Evolutionary conservation across 2,329 filamentous ascomycete genomes (phyloP).

Genomic region (Ceratocystiopsis minuta): DNA sequence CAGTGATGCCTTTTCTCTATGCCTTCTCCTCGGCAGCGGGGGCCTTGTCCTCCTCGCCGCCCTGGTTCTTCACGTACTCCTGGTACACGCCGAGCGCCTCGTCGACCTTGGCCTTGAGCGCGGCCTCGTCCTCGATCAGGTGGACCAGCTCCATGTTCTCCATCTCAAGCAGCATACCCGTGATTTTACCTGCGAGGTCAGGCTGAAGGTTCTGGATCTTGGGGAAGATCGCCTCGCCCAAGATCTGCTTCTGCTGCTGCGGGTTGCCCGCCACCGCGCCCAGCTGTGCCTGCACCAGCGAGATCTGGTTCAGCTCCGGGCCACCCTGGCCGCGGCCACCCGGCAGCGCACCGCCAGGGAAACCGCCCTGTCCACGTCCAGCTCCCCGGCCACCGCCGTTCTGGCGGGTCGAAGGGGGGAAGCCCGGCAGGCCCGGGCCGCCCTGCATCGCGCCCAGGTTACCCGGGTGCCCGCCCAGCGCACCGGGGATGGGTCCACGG

Average conservation of each 20-base stretch:
- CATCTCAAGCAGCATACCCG: slow-evolving; percentile 99
- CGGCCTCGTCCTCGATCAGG: slow-evolving; percentile 80
- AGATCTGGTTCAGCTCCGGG: slow-evolving; percentile 22
- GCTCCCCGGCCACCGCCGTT: slow-evolving; percentile 23
- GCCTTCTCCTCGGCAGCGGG: slow-evolving; percentile 30
- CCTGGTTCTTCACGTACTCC: slow-evolving; percentile 89
- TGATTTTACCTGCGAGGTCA: slow-evolving; percentile 96
- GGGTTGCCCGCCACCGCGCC: slow-evolving; percentile 29
- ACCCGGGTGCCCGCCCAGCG: slow-evolving; percentile 22
- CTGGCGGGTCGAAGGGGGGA: slow-evolving; percentile 36
- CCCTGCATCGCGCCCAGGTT: slow-evolving; percentile 32
- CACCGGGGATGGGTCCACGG: slow-evolving; percentile 53
- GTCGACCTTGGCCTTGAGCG: slow-evolving; percentile 88
- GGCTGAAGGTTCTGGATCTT: slow-evolving; percentile 94
- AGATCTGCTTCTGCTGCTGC: slow-evolving; percentile 91
- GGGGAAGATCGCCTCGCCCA: slow-evolving; percentile 94
- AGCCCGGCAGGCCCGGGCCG: slow-evolving; percentile 35
- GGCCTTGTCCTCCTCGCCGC: slow-evolving; percentile 19
- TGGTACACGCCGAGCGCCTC: slow-evolving; percentile 96
- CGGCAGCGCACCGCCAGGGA: slow-evolving; percentile 14
- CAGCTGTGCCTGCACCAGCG: slow-evolving; percentile 40
- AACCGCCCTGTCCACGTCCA: slow-evolving; percentile 21
- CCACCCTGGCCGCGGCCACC: slow-evolving; percentile 15
- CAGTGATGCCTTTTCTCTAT: slow-evolving; percentile 1
- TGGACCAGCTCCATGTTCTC: slow-evolving; percentile 86